Evolutionary conservation across 306 rosid genomes (phyloP).

Genomic region (Prunus mira): DNA sequence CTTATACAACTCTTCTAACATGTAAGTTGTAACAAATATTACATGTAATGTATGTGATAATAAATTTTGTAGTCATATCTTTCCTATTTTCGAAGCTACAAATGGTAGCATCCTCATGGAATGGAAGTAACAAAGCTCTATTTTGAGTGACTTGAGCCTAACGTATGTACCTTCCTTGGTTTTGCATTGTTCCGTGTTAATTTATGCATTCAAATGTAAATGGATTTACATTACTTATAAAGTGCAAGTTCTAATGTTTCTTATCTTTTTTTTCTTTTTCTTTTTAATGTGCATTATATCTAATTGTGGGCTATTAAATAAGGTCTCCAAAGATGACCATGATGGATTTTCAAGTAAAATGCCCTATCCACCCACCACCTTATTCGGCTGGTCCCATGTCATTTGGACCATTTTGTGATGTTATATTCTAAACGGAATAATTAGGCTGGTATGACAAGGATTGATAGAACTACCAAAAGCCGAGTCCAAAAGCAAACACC

Average conservation of each 20-base stretch:
- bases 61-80: constrained; percentile 15
- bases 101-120: neutral
- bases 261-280: neutral
- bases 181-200: too few relatives aligned
- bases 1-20: constrained; percentile 1
- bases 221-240: neutral
- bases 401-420: neutral
- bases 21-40: constrained; percentile 3
- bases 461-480: constrained; percentile 12
- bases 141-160: neutral
- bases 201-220: neutral
- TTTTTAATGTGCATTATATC: too few relatives aligned
- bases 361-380: neutral
- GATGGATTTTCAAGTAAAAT: neutral
- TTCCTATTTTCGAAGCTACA: neutral
- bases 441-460: constrained; percentile 1
- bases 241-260: too few relatives aligned
- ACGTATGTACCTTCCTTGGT: neutral
- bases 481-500: constrained; percentile 7
- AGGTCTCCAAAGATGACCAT: neutral
- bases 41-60: constrained; percentile 1
- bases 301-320: neutral
- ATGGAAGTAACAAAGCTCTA: constrained; percentile 9
- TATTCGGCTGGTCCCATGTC: neutral
- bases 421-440: neutral